Base-by-base conservation (phyloP, 2,329 filamentous ascomycete species). In the Hawksworthiomyces lignivorus region DNA sequence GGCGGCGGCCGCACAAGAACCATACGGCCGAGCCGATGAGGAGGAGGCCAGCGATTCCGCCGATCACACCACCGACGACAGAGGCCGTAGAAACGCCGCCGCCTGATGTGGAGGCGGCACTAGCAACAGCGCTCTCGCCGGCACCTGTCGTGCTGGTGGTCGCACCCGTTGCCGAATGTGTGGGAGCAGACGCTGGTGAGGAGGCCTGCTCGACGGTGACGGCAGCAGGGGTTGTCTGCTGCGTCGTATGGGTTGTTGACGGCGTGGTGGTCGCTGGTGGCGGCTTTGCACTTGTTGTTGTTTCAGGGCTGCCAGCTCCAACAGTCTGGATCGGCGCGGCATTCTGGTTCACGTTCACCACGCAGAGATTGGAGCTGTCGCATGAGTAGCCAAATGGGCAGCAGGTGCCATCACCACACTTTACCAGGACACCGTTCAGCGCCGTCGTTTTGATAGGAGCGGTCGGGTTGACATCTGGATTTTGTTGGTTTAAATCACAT, bases 331-430 rank as follows among this genome's bases (percentile, higher is more conserved):
- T 21, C 12, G 55, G 53, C 21, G 54, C 49, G 18, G 50, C 56
- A 41, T 58, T 63, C 53, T 82, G 73, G 52, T 82, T 69, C 14
- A 62, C 48, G 47, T 78, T 59, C 51, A 63, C 66, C 10, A 66
- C 56, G 52, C 83, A 87, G 47, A 63, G 44, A 37, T 60, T 58
- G 31, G 62, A 62, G 39, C 56, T 56, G 27, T 70, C 60, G 62
- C 84, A 89, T 2, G 65, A 63, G 61, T 82, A 88, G 3, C 84
- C 84, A 58, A 81, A 80, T 0, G 84, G 84, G 56, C 84, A 89
- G 61, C 84, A 89, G n/a, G 51, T 41, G 51, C 48, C 59, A 15
- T 52, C 56, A 12, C 73, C 80, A 52, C 84, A 88, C 17, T 61
- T 68, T 2, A 64, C 60, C 12, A 88, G 64, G 10, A 65, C 62